Percentiles rank a stretch among this genome's conserved stretches.
Evolutionary conservation across 2,329 filamentous ascomycete species (phyloP).

Genomic region (Cytospora mali): DNA sequence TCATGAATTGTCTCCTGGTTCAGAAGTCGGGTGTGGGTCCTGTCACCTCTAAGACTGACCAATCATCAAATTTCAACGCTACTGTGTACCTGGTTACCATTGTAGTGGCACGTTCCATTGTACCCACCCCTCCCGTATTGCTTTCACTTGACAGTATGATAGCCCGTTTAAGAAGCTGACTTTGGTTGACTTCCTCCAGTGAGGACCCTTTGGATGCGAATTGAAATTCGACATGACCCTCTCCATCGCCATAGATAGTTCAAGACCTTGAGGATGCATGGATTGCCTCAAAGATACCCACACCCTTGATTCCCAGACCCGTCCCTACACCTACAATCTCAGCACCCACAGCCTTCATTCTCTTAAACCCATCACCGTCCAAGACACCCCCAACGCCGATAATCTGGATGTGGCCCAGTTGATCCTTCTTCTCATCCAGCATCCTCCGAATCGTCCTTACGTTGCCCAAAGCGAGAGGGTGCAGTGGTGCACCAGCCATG

Average conservation of each 20-base stretch:
- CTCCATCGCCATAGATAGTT: neutral
- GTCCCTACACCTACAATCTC: constrained; percentile 69
- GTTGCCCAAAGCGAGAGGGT: constrained; percentile 75
- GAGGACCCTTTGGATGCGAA: neutral
- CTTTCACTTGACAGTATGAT: neutral
- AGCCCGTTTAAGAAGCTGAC: neutral
- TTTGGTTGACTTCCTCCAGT: neutral
- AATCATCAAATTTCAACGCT: constrained; percentile 2
- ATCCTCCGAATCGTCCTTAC: constrained; percentile 66
- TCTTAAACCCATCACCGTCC: constrained; percentile 61
- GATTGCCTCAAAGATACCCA: constrained; percentile 66
- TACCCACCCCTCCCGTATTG: neutral
- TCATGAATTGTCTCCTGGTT: constrained; percentile 22
- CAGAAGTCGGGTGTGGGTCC: constrained; percentile 5
- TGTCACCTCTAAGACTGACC: neutral
- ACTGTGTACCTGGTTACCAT: neutral
- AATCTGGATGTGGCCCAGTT: constrained; percentile 58
- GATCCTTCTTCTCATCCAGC: constrained; percentile 51
- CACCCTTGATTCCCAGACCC: constrained; percentile 65
- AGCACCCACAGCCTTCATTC: constrained; percentile 71
- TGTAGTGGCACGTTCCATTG: neutral
- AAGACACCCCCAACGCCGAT: constrained; percentile 75
- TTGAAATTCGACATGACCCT: neutral
- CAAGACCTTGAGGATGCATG: constrained; percentile 26
- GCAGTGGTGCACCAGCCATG: constrained; percentile 71